Evolutionary conservation across 306 rosid species (phyloP), one percentile per base, ranked within the genome.

Genomic region (Cicer cuneatum): DNA sequence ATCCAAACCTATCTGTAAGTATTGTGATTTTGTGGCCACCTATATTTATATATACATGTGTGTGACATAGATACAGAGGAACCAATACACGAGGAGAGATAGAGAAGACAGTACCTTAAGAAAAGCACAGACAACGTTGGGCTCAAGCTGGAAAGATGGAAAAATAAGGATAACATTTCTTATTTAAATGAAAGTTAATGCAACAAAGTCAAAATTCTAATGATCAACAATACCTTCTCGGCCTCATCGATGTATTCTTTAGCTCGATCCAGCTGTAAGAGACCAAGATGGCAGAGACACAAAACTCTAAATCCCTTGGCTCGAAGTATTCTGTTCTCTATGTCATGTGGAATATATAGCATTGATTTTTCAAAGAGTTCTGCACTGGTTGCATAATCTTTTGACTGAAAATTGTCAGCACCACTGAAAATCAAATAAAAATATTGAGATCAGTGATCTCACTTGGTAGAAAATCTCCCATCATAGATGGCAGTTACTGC

Each of bases 291-390:
- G 86, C 98, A 94, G 68, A 94, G 96, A 58, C 96, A 92, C 87
- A 94, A 86, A 51, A 91, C 95, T 84, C 98, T 85, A 69, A 76
- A 94, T 71, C 97, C 96, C 79, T 94, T 94, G 69, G 91, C 95
- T 76, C 98, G 83, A 71, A 85, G 89, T 77, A 71, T 82, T 82
- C 84, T 89, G 76, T 82, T 87, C 75, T 91, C 96, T 52, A 85
- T 78, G 77, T 85, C 93, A 74, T 87, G 84, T 69, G 96, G 86
- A 72, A 94, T 71, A 75, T 91, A 94, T 62, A 94, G 93, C 97
- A 94, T 88, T 75, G 98, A 86, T 83, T 91, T 94, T 86, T 94
- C 98, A 42, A 91, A 94, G 82, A 91, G 83, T 76, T 91, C 97
- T 46, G 93, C 95, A 80, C 98, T 91, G 57, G 85, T 87, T 78